Conservation (phyloP, 2,329 filamentous ascomycete genomes). For the Hawksworthiomyces lignivorus region DNA sequence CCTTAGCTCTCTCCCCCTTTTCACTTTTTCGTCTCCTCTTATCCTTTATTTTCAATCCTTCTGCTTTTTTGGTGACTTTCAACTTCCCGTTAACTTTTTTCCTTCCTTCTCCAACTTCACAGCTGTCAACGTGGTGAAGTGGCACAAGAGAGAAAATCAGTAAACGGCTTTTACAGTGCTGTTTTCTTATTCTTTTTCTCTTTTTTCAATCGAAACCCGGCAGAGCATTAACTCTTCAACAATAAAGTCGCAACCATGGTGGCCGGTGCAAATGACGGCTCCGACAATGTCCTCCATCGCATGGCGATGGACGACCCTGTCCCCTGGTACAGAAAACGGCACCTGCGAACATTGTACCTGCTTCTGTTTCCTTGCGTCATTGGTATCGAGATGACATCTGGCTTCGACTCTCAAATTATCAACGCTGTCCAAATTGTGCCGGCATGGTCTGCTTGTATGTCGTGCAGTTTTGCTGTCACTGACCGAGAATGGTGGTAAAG, state of each 20-base stretch:
- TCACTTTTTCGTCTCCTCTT: not conserved
- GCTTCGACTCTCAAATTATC: constrained; percentile 42
- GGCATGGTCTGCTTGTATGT: too few relatives aligned
- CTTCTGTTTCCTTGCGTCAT: constrained; percentile 49
- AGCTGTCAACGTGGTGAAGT: not conserved
- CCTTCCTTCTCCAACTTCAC: not conserved
- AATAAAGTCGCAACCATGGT: constrained; percentile 8
- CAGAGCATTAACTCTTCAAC: not conserved
- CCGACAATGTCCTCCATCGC: constrained; percentile 27
- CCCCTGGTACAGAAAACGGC: constrained; percentile 49
- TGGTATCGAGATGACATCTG: constrained; percentile 53
- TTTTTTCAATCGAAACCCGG: not conserved
- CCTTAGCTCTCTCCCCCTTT: too few relatives aligned
- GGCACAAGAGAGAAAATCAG: not conserved
- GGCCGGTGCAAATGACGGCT: constrained; percentile 1
- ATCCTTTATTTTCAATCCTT: not conserved
- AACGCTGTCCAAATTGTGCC: constrained; percentile 31
- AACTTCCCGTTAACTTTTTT: constrained; percentile 2
- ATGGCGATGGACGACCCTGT: constrained; percentile 32
- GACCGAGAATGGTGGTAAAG: too few relatives aligned
- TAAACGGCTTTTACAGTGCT: too few relatives aligned
- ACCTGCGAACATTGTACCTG: constrained; percentile 46
- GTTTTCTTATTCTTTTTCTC: too few relatives aligned
- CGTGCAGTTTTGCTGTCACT: too few relatives aligned
- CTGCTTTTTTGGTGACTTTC: not conserved